Evolutionary conservation across 2,329 filamentous ascomycete genomes (phyloP).

Genomic region (Phialophora tarda): DNA sequence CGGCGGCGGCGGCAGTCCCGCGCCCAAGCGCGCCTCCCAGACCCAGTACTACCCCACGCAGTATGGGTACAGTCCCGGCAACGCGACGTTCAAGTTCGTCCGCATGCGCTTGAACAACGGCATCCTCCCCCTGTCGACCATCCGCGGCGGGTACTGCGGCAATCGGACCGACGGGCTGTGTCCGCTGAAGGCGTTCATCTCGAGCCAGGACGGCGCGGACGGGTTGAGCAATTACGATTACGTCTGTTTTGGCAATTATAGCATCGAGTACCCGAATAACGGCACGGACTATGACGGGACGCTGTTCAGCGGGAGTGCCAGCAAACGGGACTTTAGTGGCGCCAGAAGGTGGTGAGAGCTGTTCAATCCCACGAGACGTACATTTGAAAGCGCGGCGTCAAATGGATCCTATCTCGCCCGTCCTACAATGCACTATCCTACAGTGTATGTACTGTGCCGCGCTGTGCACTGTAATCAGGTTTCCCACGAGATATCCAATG

Average conservation of each 20-base stretch:
- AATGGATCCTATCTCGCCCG: too few species aligned
- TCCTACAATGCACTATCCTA: too few species aligned
- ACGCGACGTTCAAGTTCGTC: slow-evolving; percentile 55
- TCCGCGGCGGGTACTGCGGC: slow-evolving; percentile 54
- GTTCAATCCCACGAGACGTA: too few species aligned
- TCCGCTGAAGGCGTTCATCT: slow-evolving; percentile 50
- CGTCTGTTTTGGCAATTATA: slow-evolving; percentile 58
- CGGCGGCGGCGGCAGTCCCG: slow-evolving; percentile 48
- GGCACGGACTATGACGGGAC: slow-evolving; percentile 54
- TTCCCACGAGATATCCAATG: too few species aligned
- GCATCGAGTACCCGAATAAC: slow-evolving; percentile 46
- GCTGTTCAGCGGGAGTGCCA: slow-evolving; percentile 32
- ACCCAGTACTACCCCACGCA: slow-evolving; percentile 52
- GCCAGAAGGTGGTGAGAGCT: too few species aligned
- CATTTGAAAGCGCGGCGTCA: too few species aligned
- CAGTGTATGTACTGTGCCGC: too few species aligned
- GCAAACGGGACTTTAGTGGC: neutral
- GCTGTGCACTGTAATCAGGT: too few species aligned
- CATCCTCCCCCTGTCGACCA: slow-evolving; percentile 55
- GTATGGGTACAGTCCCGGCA: slow-evolving; percentile 54
- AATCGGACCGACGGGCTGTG: slow-evolving; percentile 56
- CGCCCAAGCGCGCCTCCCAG: slow-evolving; percentile 42
- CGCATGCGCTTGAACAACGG: slow-evolving; percentile 59
- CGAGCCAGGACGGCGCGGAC: slow-evolving; percentile 49
- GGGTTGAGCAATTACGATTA: slow-evolving; percentile 55